Evolutionary conservation across 805 yeast genomes (phyloP).

Genomic region (Saturnispora gosingensis): DNA sequence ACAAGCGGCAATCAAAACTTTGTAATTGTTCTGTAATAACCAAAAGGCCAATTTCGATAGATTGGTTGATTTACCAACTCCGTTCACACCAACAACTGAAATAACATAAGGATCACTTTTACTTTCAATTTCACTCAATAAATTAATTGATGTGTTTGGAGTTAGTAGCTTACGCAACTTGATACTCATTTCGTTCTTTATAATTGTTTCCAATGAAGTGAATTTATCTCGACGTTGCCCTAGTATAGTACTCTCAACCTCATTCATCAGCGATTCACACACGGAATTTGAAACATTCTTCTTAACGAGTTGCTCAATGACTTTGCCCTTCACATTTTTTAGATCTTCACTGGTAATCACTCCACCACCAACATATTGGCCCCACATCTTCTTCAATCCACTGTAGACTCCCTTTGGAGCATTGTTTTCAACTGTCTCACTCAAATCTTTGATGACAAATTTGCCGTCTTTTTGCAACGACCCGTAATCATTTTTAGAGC

Average conservation of each 20-base stretch:
- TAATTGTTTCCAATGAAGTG: constrained; percentile 67
- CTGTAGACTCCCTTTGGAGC: background rate
- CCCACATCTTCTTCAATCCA: constrained; percentile 29
- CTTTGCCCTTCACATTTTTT: constrained; percentile 50
- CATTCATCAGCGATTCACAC: constrained; percentile 60
- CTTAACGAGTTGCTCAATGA: constrained; percentile 68
- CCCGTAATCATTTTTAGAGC: constrained; percentile 35
- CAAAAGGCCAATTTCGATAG: constrained; percentile 91
- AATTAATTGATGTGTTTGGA: constrained; percentile 83
- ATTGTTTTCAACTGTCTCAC: constrained; percentile 23
- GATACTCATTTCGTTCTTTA: constrained; percentile 52
- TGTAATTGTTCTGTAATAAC: constrained; percentile 82
- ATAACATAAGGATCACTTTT: constrained; percentile 73
- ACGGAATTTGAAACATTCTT: constrained; percentile 91
- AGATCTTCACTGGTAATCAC: constrained; percentile 56
- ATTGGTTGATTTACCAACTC: constrained; percentile 96
- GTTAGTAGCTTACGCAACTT: constrained; percentile 69
- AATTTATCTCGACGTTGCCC: constrained; percentile 68
- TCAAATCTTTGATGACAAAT: constrained; percentile 57
- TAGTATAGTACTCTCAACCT: constrained; percentile 57
- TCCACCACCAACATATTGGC: constrained; percentile 59
- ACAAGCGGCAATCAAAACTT: constrained; percentile 88
- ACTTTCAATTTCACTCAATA: constrained; percentile 61
- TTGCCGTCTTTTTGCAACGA: constrained; percentile 40
- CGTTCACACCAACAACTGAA: constrained; percentile 95